Evolutionary conservation across 805 yeast species (phyloP).

Genomic region (Zygotorulaspora sp.): DNA sequence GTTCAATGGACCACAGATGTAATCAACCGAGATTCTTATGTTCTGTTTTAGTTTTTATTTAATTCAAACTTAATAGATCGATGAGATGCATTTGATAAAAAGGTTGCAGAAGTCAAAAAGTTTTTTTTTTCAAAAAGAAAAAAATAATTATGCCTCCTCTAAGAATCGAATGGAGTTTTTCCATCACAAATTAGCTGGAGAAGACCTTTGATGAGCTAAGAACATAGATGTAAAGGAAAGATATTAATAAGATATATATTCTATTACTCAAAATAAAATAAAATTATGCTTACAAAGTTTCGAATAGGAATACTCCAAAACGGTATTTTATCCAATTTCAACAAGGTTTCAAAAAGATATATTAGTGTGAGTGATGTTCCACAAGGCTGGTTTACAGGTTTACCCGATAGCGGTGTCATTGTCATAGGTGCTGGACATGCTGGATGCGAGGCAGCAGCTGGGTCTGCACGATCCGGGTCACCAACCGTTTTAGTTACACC

Average conservation of each 20-base stretch:
- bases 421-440: slow-evolving; percentile 99
- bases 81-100: slow-evolving; percentile 1
- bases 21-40: not conserved
- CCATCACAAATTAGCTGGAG: no score
- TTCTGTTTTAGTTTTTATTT: not conserved
- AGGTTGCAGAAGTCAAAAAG: slow-evolving; percentile 1
- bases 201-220: no score
- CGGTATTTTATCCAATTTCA: no score
- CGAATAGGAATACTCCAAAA: no score
- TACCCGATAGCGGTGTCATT: slow-evolving; percentile 45
- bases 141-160: no score
- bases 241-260: no score
- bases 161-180: not conserved
- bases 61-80: not conserved
- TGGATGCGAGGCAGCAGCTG: slow-evolving; percentile 96
- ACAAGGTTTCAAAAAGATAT: slow-evolving; percentile 6
- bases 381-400: slow-evolving; percentile 5
- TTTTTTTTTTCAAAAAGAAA: not conserved
- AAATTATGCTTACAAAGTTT: no score
- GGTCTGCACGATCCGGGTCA: slow-evolving; percentile 80
- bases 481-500: slow-evolving; percentile 64
- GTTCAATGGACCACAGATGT: no score
- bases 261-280: no score
- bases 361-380: slow-evolving; percentile 16
- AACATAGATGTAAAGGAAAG: no score